These are phyloP conservation scores for Arctium minus DNA, from an alignment of 129 eudicot genomes.

Conservation along the genomic window DNA sequence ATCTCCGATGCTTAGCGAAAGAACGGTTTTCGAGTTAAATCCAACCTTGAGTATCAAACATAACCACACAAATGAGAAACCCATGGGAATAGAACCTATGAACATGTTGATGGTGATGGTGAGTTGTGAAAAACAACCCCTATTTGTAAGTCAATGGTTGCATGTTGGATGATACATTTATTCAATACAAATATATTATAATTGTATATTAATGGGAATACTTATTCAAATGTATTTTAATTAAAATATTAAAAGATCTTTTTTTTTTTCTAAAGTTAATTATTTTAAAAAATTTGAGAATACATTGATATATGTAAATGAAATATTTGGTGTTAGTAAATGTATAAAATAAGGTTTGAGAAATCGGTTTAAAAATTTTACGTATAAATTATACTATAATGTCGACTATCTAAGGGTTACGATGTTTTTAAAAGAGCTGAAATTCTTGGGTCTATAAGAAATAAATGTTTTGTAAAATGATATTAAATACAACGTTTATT, in stretches of 20 bases:
- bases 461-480: not conserved
- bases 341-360: not conserved
- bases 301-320: no score
- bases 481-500: not conserved
- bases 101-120: conserved; percentile 2
- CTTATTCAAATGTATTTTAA: not conserved
- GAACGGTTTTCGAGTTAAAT: not conserved
- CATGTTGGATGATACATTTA: conserved; percentile 4
- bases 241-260: no score
- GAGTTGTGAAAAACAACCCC: not conserved
- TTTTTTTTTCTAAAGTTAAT: no score
- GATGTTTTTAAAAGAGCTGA: no score
- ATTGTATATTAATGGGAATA: not conserved
- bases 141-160: conserved; percentile 20
- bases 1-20: not conserved
- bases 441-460: no score
- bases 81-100: conserved; percentile 13
- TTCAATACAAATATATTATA: conserved; percentile 4
- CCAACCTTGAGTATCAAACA: not conserved
- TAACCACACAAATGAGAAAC: conserved; percentile 5
- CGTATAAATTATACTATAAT: no score
- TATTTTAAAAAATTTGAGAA: no score
- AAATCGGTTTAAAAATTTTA: no score
- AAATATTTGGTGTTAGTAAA: no score
- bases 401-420: no score